Evolutionary conservation across 2,329 filamentous ascomycete species (phyloP), one percentile per base, ranked within the genome.

Genomic region (Dactylellina cionopaga): DNA sequence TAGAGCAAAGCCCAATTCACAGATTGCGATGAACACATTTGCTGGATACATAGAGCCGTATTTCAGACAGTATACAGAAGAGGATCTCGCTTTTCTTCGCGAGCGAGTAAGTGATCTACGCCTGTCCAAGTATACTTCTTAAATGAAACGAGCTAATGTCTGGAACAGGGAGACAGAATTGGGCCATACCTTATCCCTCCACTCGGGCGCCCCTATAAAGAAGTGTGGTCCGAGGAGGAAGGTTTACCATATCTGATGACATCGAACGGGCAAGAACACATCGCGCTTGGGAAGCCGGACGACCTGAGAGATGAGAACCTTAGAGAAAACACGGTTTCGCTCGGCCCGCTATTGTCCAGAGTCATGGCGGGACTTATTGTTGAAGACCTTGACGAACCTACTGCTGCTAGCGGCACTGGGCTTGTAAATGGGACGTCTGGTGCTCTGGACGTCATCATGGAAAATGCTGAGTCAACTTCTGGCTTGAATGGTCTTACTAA

Each of bases 161-260:
- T 33, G 43, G 5, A 19, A 55, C 74, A 86, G 77, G 92, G 93
- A 65, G 93, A 99, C 80, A 88, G 95, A 35, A 83, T 89, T 19
- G 88, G 85, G 1, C 92, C 94, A 0, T 98, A 97, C 77, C 83
- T 93, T 35, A 92, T 96, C 80, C 92, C 94, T 5, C 89, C 89
- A 75, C 88, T 92, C 19, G 93, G 92, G 46, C 90, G 91, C 79
- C 90, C 92, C 78, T 99, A 98, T 81, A 88, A 87, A 22, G 93
- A 98, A 71, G 84, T 94, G 7, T 99, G 95, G 95, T 90, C 92
- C 0, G 92, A 96, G 76, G 95, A 99, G 79, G 95, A 99, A 78
- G 92, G 92, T 84, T 87, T 49, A 90, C 92, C 83, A 85, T 89
- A 35, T 33, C 27, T 60, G 25, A 37, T 75, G 17, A 27, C 64